Base-by-base conservation (phyloP, 2,329 filamentous ascomycete species). In the Capronia epimyces region DNA sequence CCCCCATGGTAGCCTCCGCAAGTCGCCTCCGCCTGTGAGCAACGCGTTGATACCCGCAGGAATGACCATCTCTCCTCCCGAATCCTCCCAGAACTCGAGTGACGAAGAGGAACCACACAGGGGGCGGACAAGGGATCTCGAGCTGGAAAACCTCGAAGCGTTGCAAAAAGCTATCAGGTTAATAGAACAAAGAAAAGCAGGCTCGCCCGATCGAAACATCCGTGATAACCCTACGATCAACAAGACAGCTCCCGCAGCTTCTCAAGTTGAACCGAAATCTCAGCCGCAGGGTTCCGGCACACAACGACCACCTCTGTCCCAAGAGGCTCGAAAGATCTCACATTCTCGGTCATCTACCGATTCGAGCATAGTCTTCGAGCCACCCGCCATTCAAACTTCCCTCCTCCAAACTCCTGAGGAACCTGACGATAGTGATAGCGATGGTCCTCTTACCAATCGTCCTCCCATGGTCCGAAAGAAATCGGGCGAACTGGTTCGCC, bases 381-480 rank as follows among this genome's bases (percentile, higher is more conserved):
- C 72, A 64, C 49, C 70, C 63, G 60, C 69, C 63, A 49, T 65
- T 62, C 75, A 60, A 63, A 74, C 64, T 58, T 74, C 61, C 58
- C 76, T 60, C 70, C 13, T 63, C 70, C 47, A 44, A 37, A 22
- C 47, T 7, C 43, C 55, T 50, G 20, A 66, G 29, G 70, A 72
- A 15, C 70, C 70, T 49, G 83, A 84, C 25, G 78, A 77, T 40
- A 76, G 75, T 60, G 76, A 80, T 53, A 64, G 59, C 84, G 77
- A 67, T 64, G 71, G 81, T 67, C 71, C 84, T 49, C 62, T 78
- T 54, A 69, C 65, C 57, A 76, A 73, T 62, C 94, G 93, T 71
- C 89, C 90, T n/a, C 83, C 83, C 47, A 94, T 97, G 82, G 83
- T 98, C 9, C 84, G 93, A 63, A 98, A 98, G 75, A 98, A 98